Evolutionary conservation across 306 rosid species (phyloP), one percentile per base, ranked within the genome.

Genomic region (Castanea crenata): DNA sequence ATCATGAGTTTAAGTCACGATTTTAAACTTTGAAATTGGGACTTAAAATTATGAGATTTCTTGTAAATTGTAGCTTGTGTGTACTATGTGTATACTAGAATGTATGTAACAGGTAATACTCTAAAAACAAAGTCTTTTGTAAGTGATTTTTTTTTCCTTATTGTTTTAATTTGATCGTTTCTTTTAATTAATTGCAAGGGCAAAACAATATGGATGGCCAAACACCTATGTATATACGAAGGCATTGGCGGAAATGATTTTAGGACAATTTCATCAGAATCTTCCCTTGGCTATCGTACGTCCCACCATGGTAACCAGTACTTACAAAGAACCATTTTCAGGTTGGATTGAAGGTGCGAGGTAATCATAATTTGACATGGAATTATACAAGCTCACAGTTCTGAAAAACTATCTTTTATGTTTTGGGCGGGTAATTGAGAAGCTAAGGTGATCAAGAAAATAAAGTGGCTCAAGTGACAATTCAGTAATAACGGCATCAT

Each of bases 291-390:
- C 74, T 23, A 69, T 86, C 44, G 1, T 78, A 52, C 87, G 87
- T 1, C 92, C 87, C 1, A 59, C 85, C 19, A 15, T 61, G 3
- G 5, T 88, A 4, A 32, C 27, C 0, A 77, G 87, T 8, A 86
- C 90, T 3, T 64, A 57, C 62, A 80, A 71, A 0, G 78, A 89
- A 34, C 89, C 90, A 18, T 83, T 86, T 55, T 75, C 84, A 0
- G 87, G 90, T 76, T 86, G 87, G 92, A 61, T 87, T 52, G 87
- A 89, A 83, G 85, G 78, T 12, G 49, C 79, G 8, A 83, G 86
- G 87, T 86, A 85, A 3, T 6, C 38, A 0, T 27, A 18, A 6
- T 18, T 13, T 31, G 14, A 19, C 16, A 4, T 65, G 1, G 31
- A 11, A 21, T 31, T 1, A 65, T 3, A 2, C 6, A 27, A 3